Percentiles rank a stretch among this genome's conserved stretches.
phyloP scores from a whole-genome alignment of 2,329 filamentous ascomycete species.

The Claviceps maximensis region DNA sequence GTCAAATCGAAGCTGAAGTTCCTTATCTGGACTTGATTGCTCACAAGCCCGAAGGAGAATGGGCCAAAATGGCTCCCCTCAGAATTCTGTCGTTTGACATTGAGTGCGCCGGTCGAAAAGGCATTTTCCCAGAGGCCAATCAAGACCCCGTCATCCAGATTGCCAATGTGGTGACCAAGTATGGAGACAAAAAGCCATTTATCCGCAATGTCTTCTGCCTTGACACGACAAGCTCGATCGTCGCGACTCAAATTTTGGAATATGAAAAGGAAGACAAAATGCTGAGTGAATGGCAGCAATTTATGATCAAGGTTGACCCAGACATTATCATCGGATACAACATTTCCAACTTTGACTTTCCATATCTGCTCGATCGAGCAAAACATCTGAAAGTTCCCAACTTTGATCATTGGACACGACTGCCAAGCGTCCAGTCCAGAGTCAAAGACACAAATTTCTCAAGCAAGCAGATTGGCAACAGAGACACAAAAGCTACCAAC shows the following conservation, averaged over 20 bases:
- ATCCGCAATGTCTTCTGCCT: slow-evolving; percentile 93
- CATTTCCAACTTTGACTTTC: slow-evolving; percentile 96
- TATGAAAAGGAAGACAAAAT: slow-evolving; percentile 74
- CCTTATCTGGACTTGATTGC: slow-evolving; percentile 74
- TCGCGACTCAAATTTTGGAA: slow-evolving; percentile 84
- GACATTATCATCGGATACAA: slow-evolving; percentile 99
- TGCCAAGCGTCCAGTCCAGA: slow-evolving; percentile 57
- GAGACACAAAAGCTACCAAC: slow-evolving; percentile 88
- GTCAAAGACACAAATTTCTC: slow-evolving; percentile 76
- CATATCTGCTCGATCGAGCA: slow-evolving; percentile 82
- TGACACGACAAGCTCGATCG: slow-evolving; percentile 82
- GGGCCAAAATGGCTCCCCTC: slow-evolving; percentile 94
- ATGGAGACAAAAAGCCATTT: slow-evolving; percentile 92
- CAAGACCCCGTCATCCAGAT: slow-evolving; percentile 95
- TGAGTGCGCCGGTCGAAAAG: slow-evolving; percentile 93
- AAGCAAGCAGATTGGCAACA: slow-evolving; percentile 96
- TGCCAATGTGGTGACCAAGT: slow-evolving; percentile 86
- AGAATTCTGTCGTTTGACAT: slow-evolving; percentile 95
- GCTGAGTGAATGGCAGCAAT: slow-evolving; percentile 86
- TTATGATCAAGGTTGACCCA: slow-evolving; percentile 78
- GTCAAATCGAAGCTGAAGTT: slow-evolving; percentile 86
- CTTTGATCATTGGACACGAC: slow-evolving; percentile 80
- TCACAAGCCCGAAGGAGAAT: slow-evolving; percentile 81
- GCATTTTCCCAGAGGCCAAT: slow-evolving; percentile 88
- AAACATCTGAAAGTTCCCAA: slow-evolving; percentile 64